phyloP scores from a whole-genome alignment of 1,139 yeast genomes.

The Diutina catenulata region DNA sequence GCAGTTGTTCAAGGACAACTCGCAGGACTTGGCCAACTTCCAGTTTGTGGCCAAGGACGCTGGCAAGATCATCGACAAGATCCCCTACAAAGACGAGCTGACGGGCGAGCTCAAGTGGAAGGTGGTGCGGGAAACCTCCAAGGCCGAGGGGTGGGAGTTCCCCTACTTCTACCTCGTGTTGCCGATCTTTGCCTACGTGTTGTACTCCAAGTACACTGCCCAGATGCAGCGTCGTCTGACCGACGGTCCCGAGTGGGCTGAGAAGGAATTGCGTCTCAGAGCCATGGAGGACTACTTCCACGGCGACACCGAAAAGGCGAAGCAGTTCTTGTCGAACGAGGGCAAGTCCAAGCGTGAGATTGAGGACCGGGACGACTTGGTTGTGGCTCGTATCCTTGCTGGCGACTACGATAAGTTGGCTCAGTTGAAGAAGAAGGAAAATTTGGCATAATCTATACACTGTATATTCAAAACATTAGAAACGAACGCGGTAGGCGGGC shows the following conservation, averaged over 20 bases:
- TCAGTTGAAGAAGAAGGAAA: constrained; percentile 44
- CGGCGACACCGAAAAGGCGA: constrained; percentile 49
- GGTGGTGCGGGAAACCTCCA: constrained; percentile 60
- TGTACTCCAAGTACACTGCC: constrained; percentile 34
- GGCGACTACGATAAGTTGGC: constrained; percentile 80
- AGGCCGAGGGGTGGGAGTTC: constrained; percentile 79
- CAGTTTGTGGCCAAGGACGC: constrained; percentile 53
- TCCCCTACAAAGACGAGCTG: constrained; percentile 69
- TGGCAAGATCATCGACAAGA: constrained; percentile 64
- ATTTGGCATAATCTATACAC: constrained; percentile 1
- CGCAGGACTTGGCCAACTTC: constrained; percentile 49
- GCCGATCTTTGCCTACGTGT: constrained; percentile 35
- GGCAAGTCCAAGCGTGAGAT: constrained; percentile 49
- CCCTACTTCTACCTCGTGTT: constrained; percentile 67
- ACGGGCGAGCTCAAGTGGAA: constrained; percentile 78
- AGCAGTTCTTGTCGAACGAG: constrained; percentile 42
- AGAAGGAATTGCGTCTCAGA: constrained; percentile 71
- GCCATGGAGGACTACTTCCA: constrained; percentile 56
- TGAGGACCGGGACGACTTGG: constrained; percentile 63
- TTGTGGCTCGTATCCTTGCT: constrained; percentile 69
- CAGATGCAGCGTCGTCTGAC: constrained; percentile 31
- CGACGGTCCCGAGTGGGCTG: constrained; percentile 67
- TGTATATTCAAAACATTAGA: no score
- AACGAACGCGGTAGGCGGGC: no score
- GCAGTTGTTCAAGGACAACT: constrained; percentile 49